Evolutionary conservation across 495 filamentous ascomycete genomes (phyloP), one percentile per base, ranked within the genome.

Genomic region (Paragyromitra xinjiangensis): DNA sequence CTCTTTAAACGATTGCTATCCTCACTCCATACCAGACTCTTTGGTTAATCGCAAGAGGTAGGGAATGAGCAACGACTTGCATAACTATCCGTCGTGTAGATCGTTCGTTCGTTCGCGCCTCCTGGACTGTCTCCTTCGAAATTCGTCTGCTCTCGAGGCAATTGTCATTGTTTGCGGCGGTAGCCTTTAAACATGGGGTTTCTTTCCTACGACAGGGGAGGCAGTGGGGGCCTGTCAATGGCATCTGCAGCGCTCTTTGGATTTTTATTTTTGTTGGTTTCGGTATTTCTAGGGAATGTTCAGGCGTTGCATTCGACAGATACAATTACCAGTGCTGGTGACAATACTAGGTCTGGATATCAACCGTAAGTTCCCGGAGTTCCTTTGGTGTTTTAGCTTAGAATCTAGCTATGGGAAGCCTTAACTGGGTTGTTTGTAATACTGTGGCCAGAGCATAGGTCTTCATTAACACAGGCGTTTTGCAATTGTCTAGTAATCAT

Each of bases 321-420:
- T 77, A 86, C 85, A 37, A 84, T 86, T 51, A 86, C 85, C 1
- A 85, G 85, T 82, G 85, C 82, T 63, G 85, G 85, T 66, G 85
- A 86, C 72, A 86, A 86, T 71, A 85, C 84, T 3, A 79, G 85
- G 71, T 78, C 81, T 40, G 84, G 85, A 16, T 86, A 86, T 72
- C 85, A 86, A 74, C 75, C 82, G 85, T 86, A 66, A 82, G 84
- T 79, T 34, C 39, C 40, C 34, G 19, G 2, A 37, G 24, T n/a
- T 42, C 24, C 55, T 56, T 26, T 48, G 6, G 39, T 34, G 29
- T 34, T 34, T 12, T 26, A 5, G 51, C 1, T 7, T 24, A n/a
- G 19, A 7, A 55, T 55, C 2, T 55, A 55, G 14, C 50, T 19
- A 55, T 55, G 5, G 7, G 9, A 55, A 3, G 29, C 29, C 29